phyloP scores from a whole-genome alignment of 805 yeast species.

The Suhomyces emberorum region DNA sequence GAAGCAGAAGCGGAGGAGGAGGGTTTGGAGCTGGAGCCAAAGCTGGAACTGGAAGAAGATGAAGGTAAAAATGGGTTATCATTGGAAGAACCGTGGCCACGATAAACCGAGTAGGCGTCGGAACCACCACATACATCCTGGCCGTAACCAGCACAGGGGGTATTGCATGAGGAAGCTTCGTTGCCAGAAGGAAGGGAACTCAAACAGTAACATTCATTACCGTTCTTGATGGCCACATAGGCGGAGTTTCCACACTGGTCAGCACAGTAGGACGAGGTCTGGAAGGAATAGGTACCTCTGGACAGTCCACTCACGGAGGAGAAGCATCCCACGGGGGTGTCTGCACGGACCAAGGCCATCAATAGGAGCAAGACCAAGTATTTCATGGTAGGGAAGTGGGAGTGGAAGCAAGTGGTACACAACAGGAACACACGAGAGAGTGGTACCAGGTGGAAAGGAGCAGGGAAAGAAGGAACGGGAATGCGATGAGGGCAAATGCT shows the following conservation, averaged over 20 bases:
- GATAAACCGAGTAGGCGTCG: constrained; percentile 27
- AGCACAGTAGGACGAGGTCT: constrained; percentile 29
- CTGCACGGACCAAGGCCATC: constrained; percentile 1
- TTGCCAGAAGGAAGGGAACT: constrained; percentile 26
- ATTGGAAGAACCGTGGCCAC: constrained; percentile 19
- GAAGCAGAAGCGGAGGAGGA: constrained; percentile 15
- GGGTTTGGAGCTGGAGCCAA: constrained; percentile 5
- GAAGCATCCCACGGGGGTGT: constrained; percentile 25
- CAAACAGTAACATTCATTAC: constrained; percentile 40
- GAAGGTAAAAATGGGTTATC: not conserved
- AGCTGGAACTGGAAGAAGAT: not conserved
- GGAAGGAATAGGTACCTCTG: constrained; percentile 24
- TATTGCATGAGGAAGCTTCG: constrained; percentile 22
- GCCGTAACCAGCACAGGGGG: constrained; percentile 35
- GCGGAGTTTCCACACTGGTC: constrained; percentile 29
- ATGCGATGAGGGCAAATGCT: no score
- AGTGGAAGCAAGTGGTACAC: no score
- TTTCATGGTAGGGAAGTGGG: not conserved
- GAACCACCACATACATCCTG: constrained; percentile 37
- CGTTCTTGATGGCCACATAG: constrained; percentile 36
- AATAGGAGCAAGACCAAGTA: constrained; percentile 2
- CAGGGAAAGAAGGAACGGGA: not conserved
- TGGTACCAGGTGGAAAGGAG: not conserved
- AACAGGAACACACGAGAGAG: no score
- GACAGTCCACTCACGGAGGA: constrained; percentile 25